Base-by-base conservation (phyloP, 805 yeast genomes). In the Hanseniaspora thailandica region DNA sequence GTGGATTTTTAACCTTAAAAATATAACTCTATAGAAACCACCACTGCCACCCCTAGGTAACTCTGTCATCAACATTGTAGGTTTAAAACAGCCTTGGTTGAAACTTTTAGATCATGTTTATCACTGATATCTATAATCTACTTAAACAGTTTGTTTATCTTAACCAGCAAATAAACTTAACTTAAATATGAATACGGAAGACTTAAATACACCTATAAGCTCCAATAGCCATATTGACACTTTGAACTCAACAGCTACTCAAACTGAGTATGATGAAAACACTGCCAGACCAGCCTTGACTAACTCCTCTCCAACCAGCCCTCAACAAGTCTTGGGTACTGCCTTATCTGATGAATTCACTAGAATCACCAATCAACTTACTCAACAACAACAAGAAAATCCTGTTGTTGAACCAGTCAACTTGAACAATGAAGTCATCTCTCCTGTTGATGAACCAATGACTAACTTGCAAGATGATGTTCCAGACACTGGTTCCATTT, bases 131-230 rank as follows among this genome's bases (percentile, higher is more conserved):
- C n/a, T n/a, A n/a, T n/a, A n/a, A 30, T 10, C 33, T 30, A 6
- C 12, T 30, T 6, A 10, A 30, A 10, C 8, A 30, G 9, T 10
- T 30, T 3, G 2, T 30, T 30, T 30, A 6, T 30, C 9, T 9
- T 10, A 30, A 30, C 33, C 23, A 31, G 13, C 6, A 33, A 45
- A 22, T 12, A 25, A 25, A 9, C n/a, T n/a, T n/a, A n/a, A n/a
- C n/a, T n/a, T n/a, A 23, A 23, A 23, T 10, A 41, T 41, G 45
- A 41, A 41, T 15, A 41, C 45, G 5, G 45, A 5, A n/a, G 45
- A 41, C 33, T 41, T 41, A 5, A 41, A 26, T 23, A 41, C 45
- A n/a, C 45, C 45, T 25, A 41, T 26, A 25, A 41, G 45, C 45
- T 41, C 45, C 9, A 41, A 41, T 9, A 41, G 45, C 8, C 30